Base-by-base conservation (phyloP, 768 basidiomycete species). In the Amanita brunnescens region DNA sequence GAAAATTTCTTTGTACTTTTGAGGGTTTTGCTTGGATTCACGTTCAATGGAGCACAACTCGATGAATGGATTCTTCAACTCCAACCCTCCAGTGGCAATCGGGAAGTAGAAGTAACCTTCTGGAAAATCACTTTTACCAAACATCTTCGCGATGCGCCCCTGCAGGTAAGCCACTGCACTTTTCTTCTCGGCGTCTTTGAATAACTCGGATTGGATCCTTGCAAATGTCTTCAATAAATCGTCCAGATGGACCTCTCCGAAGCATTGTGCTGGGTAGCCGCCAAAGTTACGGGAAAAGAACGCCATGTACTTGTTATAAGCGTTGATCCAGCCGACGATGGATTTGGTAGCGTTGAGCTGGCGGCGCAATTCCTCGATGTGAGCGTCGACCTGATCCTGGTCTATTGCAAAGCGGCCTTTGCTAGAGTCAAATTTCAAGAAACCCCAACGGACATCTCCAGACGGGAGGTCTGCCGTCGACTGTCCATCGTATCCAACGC, bases 41-140 rank as follows among this genome's bases (percentile, higher is more conserved):
- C 58, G 52, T n/a, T 55, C 54, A 2, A 64, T 38, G 2, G 57
- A 45, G 33, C 63, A 54, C 3, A 59, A 55, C 18, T 61, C 60
- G 13, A 64, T 55, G 32, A 64, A 58, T 10, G 64, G 64, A 37
- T 66, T 61, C 43, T 53, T 62, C 8, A 74, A 52, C 51, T 67
- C 68, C 26, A 72, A 61, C 0, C 71, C 71, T 33, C 72, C 72
- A 16, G 57, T 59, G 13, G 58, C 56, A 18, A 70, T 59, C 0
- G 71, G 67, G 52, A 71, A 66, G 58, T 68, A 72, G 58, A 69
- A 72, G 51, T 69, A 72, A 2, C 72, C 71, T 37, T 67, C 64
- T 1, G 70, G 72, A 6, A 74, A 58, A 47, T 70, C 64, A 2
- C 50, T 56, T 1, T 67, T 56, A 3, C 59, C 63, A 41, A 70